Evolutionary conservation across 768 basidiomycete genomes (phyloP).

Genomic region (Coprinellus aureogranulatus): DNA sequence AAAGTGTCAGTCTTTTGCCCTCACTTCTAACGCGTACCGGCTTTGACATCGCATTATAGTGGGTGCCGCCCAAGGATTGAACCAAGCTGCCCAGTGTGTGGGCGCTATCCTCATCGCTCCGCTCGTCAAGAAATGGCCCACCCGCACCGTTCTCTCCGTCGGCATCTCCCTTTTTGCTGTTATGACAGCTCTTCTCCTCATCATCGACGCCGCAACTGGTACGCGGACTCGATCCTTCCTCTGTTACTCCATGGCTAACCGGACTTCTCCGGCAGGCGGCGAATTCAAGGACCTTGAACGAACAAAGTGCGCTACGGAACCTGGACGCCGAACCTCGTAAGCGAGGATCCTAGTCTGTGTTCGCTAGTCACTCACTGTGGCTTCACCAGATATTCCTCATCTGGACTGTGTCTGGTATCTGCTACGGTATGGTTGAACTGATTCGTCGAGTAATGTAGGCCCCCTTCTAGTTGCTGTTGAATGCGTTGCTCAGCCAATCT

Average conservation of each 20-base stretch:
- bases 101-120: conserved; percentile 34
- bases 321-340: conserved; percentile 29
- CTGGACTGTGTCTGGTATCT: conserved; percentile 30
- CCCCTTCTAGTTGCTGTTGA: not conserved
- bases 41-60: conserved; percentile 13
- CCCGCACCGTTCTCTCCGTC: conserved; percentile 25
- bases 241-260: too few species aligned
- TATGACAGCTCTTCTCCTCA: conserved; percentile 29
- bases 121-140: conserved; percentile 28
- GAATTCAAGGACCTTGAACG: conserved; percentile 22
- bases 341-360: not conserved
- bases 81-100: conserved; percentile 34
- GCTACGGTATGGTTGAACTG: conserved; percentile 35
- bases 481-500: not conserved
- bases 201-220: conserved; percentile 31
- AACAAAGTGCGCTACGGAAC: conserved; percentile 21
- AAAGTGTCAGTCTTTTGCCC: conserved; percentile 22
- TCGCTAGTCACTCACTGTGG: not conserved
- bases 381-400: conserved; percentile 27
- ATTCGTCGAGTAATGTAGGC: conserved; percentile 34
- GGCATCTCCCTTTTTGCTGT: conserved; percentile 27
- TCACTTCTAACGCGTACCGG: not conserved
- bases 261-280: conserved; percentile 22
- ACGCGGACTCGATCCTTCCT: not conserved
- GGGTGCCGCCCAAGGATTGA: conserved; percentile 30